Percentiles rank a stretch among this genome's conserved stretches.
These are phyloP conservation scores for Dillenia suffruticosa DNA, from an alignment of 164 flowering plant genomes.

Conservation along the genomic window DNA sequence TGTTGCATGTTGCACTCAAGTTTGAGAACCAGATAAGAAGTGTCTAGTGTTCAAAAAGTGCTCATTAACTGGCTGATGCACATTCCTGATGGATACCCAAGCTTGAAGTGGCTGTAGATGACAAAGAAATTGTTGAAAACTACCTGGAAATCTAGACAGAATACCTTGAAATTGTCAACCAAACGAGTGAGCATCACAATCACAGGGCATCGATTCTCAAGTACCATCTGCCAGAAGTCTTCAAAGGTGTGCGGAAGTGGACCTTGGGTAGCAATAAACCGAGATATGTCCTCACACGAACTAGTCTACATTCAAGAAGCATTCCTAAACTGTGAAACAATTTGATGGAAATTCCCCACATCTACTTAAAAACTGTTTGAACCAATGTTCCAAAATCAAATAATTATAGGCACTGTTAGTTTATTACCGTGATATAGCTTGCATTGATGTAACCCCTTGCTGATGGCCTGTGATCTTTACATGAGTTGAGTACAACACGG, in stretches of 20 bases:
- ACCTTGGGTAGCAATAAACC: slow-evolving; percentile 96
- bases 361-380: slow-evolving; percentile 1
- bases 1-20: too few relatives aligned
- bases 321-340: slow-evolving; percentile 10
- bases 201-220: slow-evolving; percentile 75
- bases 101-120: too few relatives aligned
- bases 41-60: too few relatives aligned
- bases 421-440: slow-evolving; percentile 56
- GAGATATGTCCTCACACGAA: slow-evolving; percentile 44
- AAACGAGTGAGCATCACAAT: slow-evolving; percentile 90
- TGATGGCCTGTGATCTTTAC: slow-evolving; percentile 41
- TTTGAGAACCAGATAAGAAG: too few relatives aligned
- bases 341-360: slow-evolving; percentile 1
- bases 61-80: too few relatives aligned
- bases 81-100: too few relatives aligned
- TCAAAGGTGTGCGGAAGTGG: slow-evolving; percentile 91
- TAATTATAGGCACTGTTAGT: neutral
- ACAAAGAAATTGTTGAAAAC: neutral
- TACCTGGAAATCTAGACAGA: slow-evolving; percentile 9
- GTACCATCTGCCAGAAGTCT: slow-evolving; percentile 98
- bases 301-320: slow-evolving; percentile 42
- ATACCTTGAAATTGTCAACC: slow-evolving; percentile 76
- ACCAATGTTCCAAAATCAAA: slow-evolving; percentile 1
- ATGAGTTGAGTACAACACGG: slow-evolving; percentile 59
- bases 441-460: slow-evolving; percentile 80